phyloP scores from a whole-genome alignment of 2,329 filamentous ascomycete genomes.

The Fusarium nygamai region DNA sequence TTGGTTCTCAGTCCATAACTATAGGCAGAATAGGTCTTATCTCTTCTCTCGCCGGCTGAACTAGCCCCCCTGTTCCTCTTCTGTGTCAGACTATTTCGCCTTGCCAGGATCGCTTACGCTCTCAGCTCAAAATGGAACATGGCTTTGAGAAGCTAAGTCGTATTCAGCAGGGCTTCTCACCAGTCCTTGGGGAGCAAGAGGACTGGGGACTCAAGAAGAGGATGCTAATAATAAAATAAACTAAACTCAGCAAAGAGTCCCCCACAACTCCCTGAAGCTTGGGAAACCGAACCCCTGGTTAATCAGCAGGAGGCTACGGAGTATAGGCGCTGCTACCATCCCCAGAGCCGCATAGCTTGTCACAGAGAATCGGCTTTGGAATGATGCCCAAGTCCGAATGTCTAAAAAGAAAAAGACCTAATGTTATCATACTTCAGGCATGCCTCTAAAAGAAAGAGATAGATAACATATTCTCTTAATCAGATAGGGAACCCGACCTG shows the following conservation, averaged over 20 bases:
- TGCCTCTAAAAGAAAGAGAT: background rate
- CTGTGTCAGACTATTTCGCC: slow-evolving; percentile 7
- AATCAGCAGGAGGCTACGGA: background rate
- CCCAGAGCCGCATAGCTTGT: background rate
- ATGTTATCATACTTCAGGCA: background rate
- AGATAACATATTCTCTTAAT: background rate
- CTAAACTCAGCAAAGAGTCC: background rate
- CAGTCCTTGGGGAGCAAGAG: background rate
- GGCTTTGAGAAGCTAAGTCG: background rate
- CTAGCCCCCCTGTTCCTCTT: background rate
- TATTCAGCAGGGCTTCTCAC: background rate
- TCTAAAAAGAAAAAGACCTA: background rate
- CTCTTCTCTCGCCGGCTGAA: background rate
- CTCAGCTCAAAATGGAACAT: slow-evolving; percentile 9
- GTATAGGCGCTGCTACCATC: background rate
- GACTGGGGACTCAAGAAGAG: background rate
- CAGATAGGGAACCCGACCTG: background rate
- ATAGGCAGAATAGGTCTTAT: background rate
- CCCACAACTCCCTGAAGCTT: background rate
- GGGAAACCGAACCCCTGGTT: background rate
- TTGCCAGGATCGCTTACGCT: background rate
- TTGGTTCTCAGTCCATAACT: background rate
- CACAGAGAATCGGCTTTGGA: background rate
- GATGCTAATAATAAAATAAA: background rate
- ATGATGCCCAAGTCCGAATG: background rate